Conservation (phyloP, 441 rosid genomes). For the Hypseocharis bilobata region DNA sequence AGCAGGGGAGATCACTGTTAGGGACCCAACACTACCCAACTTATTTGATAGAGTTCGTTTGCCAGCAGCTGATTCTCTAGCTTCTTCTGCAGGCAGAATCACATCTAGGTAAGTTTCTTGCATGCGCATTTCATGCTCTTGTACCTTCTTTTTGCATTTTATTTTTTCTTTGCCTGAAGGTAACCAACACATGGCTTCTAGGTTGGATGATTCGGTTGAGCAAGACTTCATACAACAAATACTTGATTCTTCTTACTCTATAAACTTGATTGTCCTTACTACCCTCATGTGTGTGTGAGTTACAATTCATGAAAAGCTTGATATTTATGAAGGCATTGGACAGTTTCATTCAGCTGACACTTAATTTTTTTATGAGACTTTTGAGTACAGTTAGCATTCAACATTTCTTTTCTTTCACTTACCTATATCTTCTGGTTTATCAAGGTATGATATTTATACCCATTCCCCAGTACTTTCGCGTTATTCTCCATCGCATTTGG, state of each 20-base stretch:
- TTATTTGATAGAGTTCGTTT: not conserved
- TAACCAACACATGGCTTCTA: not conserved
- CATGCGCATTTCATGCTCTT: not conserved
- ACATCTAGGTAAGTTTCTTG: not conserved
- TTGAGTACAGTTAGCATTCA: not conserved
- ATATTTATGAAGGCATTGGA: no score
- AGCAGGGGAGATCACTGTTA: not conserved
- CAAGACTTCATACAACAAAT: not conserved
- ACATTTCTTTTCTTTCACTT: not conserved
- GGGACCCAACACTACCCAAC: not conserved
- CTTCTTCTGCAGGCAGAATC: not conserved
- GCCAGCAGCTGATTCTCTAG: not conserved
- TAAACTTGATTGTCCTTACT: no score
- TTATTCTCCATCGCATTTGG: not conserved
- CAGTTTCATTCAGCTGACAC: not conserved
- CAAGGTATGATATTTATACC: conserved; percentile 3
- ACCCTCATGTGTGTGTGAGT: no score
- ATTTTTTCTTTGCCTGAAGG: not conserved
- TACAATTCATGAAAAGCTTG: no score
- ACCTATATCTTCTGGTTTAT: not conserved
- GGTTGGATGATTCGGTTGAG: not conserved
- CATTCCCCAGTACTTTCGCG: not conserved
- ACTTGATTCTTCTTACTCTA: not conserved
- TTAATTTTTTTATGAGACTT: not conserved
- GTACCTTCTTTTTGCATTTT: not conserved